Evolutionary conservation across 1,139 yeast genomes (phyloP), one percentile per base, ranked within the genome.

Genomic region (Suhomyces bolitotheri): DNA sequence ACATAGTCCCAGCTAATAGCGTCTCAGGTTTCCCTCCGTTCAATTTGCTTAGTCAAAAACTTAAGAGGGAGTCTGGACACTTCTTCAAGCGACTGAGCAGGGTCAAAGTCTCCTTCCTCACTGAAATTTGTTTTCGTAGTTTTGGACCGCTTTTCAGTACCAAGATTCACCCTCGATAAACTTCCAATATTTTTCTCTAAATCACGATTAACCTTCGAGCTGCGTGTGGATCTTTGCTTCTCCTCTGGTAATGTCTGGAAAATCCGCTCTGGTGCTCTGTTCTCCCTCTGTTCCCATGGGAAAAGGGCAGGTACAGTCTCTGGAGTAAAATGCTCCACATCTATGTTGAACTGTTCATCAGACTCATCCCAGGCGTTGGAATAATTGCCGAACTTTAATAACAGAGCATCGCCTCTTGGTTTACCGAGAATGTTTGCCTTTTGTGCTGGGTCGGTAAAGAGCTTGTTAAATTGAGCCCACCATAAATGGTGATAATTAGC

Each of bases 281-380:
- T 43, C 44, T 68, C 75, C 22, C 62, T 45, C n/a, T 49, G 39
- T 45, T 70, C 75, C 75, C 76, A 71, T 2, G 76, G 76, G 57
- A 70, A 70, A n/a, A 70, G 51, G 2, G 41, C 31, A 2, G 38
- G 23, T 16, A 29, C 28, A 3, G 14, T 29, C 7, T 7, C 15
- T 3, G 10, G 8, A 12, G 9, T 15, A 15, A 9, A 12, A 4
- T 13, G 7, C 4, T 16, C 31, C 12, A n/a, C 29, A 9, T 19
- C n/a, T 5, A 16, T 12, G 8, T 16, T 12, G 13, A 12, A 20
- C 2, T 11, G 25, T 4, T 22, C 21, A 9, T 17, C 9, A 16
- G 22, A 19, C 10, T 31, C 35, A 17, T 62, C 66, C 67, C 69
- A 62, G 2, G 39, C 50, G 38, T 64, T 63, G 9, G 49, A 40